Conservation (phyloP, 805 yeast genomes). For the Tetrapisispora namnaoensis region DNA sequence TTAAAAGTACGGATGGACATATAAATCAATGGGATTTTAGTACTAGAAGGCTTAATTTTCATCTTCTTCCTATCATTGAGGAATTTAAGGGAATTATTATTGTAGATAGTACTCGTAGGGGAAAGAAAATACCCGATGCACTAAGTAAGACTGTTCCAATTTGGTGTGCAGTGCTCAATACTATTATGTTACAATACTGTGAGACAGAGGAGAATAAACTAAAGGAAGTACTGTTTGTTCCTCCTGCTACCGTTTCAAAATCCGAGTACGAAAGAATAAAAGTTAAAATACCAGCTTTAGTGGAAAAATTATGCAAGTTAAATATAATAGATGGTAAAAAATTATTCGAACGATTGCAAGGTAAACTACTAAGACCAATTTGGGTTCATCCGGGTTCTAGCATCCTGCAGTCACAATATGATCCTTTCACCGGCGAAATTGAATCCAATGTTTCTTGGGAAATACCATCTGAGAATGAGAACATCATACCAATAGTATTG, state of each 20-base stretch:
- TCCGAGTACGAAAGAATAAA: constrained; percentile 49
- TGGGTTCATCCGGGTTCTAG: constrained; percentile 57
- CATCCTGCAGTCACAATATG: constrained; percentile 14
- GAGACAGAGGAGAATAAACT: constrained; percentile 5
- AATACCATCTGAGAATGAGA: constrained; percentile 24
- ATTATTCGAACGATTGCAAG: constrained; percentile 27
- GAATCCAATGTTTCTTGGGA: constrained; percentile 23
- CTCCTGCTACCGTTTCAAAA: constrained; percentile 43
- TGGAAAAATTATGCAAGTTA: constrained; percentile 33
- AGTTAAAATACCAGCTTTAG: constrained; percentile 40
- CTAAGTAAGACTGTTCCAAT: constrained; percentile 80
- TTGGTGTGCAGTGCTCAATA: constrained; percentile 78
- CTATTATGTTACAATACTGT: constrained; percentile 35
- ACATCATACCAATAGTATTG: constrained; percentile 37
- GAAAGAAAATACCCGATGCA: constrained; percentile 80
- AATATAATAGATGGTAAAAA: constrained; percentile 31
- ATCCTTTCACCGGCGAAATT: constrained; percentile 26
- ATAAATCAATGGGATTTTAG: constrained; percentile 73
- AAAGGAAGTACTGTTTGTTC: constrained; percentile 36
- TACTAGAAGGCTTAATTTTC: constrained; percentile 62
- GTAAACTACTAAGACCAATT: constrained; percentile 50
- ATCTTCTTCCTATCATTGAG: constrained; percentile 44
- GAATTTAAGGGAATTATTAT: constrained; percentile 42
- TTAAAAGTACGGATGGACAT: constrained; percentile 91
- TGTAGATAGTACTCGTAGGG: constrained; percentile 80